A percentile compares a stretch with the other conserved stretches of the same genome.
Evolutionary conservation across 345 rosid genomes (phyloP).

Genomic region (Noccaea caerulescens): DNA sequence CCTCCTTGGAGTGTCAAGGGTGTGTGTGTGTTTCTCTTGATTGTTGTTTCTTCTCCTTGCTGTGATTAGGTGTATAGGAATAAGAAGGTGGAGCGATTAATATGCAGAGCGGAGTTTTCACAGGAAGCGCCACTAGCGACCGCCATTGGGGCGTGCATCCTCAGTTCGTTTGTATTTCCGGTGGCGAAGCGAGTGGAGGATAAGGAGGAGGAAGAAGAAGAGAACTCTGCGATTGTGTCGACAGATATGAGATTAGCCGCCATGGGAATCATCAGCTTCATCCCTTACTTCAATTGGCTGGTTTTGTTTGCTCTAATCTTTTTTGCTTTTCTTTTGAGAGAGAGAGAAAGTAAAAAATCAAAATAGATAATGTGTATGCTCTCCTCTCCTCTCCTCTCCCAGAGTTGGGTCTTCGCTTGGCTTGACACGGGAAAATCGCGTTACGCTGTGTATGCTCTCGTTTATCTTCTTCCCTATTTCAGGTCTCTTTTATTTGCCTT

Average conservation of each 20-base stretch:
- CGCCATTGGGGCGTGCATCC: conserved; percentile 76
- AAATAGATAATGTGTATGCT: too few species aligned
- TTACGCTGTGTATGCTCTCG: conserved; percentile 73
- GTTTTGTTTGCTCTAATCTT: conserved; percentile 38
- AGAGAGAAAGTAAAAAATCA: too few species aligned
- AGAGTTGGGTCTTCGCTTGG: conserved; percentile 99
- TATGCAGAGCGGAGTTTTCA: conserved; percentile 72
- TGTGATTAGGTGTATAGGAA: conserved; percentile 35
- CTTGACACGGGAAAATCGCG: conserved; percentile 89
- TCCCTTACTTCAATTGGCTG: conserved; percentile 99
- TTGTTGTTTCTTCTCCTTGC: background rate
- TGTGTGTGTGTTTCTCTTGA: background rate
- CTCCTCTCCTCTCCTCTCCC: too few species aligned
- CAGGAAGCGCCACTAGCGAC: conserved; percentile 69
- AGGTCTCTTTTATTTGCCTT: conserved; percentile 46
- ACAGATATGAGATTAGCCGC: conserved; percentile 79
- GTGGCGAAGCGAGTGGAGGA: conserved; percentile 36
- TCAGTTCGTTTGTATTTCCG: conserved; percentile 74
- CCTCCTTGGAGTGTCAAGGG: too few species aligned
- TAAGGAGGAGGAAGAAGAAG: conserved; percentile 54
- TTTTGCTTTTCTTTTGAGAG: too few species aligned
- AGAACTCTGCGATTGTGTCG: conserved; percentile 55
- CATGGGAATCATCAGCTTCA: conserved; percentile 92
- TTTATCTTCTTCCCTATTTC: conserved; percentile 81
- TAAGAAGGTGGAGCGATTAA: conserved; percentile 35